These are phyloP conservation scores for Guillardia theta DNA, from an alignment of 78 protist genomes.

Conservation along the genomic window DNA sequence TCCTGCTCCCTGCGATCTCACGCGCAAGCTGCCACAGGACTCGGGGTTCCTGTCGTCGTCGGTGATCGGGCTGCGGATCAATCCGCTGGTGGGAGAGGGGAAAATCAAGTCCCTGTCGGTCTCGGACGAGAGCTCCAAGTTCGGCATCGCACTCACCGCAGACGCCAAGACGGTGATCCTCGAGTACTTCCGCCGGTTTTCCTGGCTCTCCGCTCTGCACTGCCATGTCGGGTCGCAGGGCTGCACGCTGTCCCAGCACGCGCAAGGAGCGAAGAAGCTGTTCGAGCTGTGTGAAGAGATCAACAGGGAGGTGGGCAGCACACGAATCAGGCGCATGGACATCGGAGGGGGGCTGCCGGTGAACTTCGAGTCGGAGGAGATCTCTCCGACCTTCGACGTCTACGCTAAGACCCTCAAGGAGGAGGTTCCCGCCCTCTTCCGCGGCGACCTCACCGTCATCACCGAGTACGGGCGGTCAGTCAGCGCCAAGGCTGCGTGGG, in stretches of 20 bases:
- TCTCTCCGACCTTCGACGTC: neutral
- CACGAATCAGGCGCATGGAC: neutral
- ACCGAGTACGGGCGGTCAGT: slow-evolving; percentile 16
- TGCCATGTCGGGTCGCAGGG: slow-evolving; percentile 4
- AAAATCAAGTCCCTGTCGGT: neutral
- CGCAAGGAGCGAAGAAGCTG: neutral
- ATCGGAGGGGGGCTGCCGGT: neutral
- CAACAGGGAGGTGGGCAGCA: neutral
- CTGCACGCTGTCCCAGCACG: slow-evolving; percentile 1
- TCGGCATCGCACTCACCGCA: neutral
- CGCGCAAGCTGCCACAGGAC: too few species aligned
- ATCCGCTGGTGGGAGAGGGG: neutral
- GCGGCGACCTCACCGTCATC: neutral
- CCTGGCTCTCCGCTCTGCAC: slow-evolving; percentile 5
- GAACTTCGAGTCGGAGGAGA: neutral
- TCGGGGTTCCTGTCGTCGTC: neutral
- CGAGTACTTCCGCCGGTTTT: neutral
- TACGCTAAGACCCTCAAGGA: neutral
- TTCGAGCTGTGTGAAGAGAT: neutral
- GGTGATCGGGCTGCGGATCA: neutral
- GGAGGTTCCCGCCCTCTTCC: neutral
- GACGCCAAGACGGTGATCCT: neutral
- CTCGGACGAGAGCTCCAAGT: neutral
- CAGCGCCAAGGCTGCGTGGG: neutral
- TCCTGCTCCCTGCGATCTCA: neutral